phyloP scores from a whole-genome alignment of 495 filamentous ascomycete species.

The Penicillium roqueforti region DNA sequence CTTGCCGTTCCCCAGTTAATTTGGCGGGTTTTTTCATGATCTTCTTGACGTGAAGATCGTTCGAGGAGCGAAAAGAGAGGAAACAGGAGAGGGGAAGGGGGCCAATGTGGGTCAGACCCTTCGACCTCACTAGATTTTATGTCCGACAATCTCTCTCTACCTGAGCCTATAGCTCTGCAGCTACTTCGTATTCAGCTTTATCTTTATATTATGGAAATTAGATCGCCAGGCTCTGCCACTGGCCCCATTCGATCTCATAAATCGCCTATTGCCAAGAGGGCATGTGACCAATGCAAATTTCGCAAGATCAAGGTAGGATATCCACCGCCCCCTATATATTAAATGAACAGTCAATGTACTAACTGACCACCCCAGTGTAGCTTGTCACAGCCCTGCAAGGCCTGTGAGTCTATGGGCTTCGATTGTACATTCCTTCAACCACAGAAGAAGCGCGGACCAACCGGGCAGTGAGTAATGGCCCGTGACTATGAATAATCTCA shows the following conservation, averaged over 20 bases:
- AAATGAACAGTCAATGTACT: constrained; percentile 3
- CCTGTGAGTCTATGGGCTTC: constrained; percentile 39
- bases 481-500: neutral
- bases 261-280: constrained; percentile 31
- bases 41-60: neutral
- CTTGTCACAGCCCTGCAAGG: constrained; percentile 38
- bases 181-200: neutral
- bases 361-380: constrained; percentile 32
- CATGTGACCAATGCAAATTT: constrained; percentile 44
- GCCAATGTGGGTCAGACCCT: constrained; percentile 3
- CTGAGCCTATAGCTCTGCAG: neutral
- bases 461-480: constrained; percentile 37
- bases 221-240: constrained; percentile 10
- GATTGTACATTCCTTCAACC: constrained; percentile 45
- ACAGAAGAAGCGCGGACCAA: constrained; percentile 42
- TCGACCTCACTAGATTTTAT: neutral
- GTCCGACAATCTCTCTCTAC: neutral
- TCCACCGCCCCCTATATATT: constrained; percentile 3
- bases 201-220: constrained; percentile 2
- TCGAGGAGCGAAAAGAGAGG: neutral
- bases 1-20: neutral
- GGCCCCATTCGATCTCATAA: constrained; percentile 31
- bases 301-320: constrained; percentile 40
- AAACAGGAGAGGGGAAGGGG: neutral
- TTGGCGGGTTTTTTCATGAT: neutral